Percentiles rank a stretch among this genome's conserved stretches.
Conservation (phyloP, 2,329 filamentous ascomycete species). For the Xylaria sp. region DNA sequence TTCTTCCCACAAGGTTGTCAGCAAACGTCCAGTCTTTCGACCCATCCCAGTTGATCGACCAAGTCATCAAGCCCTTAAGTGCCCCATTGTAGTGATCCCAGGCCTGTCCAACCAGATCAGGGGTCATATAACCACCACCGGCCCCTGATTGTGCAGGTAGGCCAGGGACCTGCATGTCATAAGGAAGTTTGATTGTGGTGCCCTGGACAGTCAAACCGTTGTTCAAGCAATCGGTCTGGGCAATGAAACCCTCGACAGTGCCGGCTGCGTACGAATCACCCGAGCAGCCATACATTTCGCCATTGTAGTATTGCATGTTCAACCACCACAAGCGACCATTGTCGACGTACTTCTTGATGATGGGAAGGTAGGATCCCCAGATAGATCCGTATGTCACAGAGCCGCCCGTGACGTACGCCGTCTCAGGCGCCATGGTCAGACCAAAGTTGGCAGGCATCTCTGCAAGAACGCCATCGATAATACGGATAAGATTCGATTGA, state of each 20-base stretch:
- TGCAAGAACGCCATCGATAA: conserved; percentile 52
- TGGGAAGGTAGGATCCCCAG: conserved; percentile 53
- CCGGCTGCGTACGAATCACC: conserved; percentile 51
- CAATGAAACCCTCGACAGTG: conserved; percentile 50
- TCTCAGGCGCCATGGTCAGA: conserved; percentile 61
- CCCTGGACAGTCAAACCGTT: conserved; percentile 49
- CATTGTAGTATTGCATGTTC: conserved; percentile 55
- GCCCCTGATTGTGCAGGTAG: conserved; percentile 52
- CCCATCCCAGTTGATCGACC: conserved; percentile 54
- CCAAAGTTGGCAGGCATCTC: conserved; percentile 68
- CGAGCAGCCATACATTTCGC: conserved; percentile 52
- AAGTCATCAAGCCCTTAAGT: conserved; percentile 53
- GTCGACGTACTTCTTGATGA: conserved; percentile 54
- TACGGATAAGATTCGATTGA: conserved; percentile 51
- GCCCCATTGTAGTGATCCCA: conserved; percentile 49
- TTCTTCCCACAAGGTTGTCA: conserved; percentile 48
- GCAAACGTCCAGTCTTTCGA: conserved; percentile 51
- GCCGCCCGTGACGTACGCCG: conserved; percentile 52
- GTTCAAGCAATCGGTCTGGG: conserved; percentile 53
- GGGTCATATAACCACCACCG: conserved; percentile 50
- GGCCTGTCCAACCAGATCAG: conserved; percentile 47
- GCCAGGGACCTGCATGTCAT: conserved; percentile 52
- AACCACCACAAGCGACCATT: conserved; percentile 53
- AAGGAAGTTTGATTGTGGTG: conserved; percentile 50
- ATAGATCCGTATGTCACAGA: conserved; percentile 50